Evolutionary conservation across 2,329 filamentous ascomycete genomes (phyloP).

Genomic region (Hansfordia pulvinata): DNA sequence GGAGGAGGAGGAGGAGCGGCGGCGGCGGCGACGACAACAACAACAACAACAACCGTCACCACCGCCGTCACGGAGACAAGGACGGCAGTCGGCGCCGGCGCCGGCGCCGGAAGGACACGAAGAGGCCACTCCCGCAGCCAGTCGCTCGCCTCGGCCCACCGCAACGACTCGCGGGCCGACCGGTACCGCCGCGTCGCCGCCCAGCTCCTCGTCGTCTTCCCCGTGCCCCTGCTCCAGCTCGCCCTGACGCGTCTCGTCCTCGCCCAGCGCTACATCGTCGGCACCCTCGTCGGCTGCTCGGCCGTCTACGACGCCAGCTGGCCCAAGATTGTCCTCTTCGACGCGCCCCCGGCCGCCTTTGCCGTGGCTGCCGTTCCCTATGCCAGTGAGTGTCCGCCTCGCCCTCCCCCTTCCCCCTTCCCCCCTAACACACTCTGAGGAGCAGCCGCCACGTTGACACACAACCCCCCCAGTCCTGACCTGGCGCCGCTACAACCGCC

Average conservation of each 20-base stretch:
- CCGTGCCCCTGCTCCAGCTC: constrained; percentile 34
- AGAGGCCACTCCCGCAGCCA: neutral
- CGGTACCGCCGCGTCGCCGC: constrained; percentile 12
- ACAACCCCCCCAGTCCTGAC: constrained; percentile 15
- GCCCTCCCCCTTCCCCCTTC: neutral
- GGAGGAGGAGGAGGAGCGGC: constrained; percentile 27
- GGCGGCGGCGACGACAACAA: too few species aligned
- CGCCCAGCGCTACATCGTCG: constrained; percentile 32
- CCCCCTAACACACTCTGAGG: neutral
- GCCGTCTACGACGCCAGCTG: constrained; percentile 28
- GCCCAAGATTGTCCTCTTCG: constrained; percentile 33
- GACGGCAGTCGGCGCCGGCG: too few species aligned
- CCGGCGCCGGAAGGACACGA: too few species aligned
- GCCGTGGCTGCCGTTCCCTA: constrained; percentile 29
- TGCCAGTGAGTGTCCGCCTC: constrained; percentile 27
- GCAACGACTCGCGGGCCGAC: constrained; percentile 22
- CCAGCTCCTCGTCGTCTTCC: constrained; percentile 41
- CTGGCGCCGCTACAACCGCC: constrained; percentile 2
- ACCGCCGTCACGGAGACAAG: too few species aligned
- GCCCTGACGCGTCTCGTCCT: constrained; percentile 32
- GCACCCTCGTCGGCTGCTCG: constrained; percentile 34
- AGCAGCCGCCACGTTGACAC: constrained; percentile 2
- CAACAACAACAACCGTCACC: too few species aligned
- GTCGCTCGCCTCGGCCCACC: neutral
- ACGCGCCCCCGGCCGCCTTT: constrained; percentile 29